Base-by-base conservation (phyloP, 2,329 filamentous ascomycete genomes). In the Clonostachys chloroleuca region DNA sequence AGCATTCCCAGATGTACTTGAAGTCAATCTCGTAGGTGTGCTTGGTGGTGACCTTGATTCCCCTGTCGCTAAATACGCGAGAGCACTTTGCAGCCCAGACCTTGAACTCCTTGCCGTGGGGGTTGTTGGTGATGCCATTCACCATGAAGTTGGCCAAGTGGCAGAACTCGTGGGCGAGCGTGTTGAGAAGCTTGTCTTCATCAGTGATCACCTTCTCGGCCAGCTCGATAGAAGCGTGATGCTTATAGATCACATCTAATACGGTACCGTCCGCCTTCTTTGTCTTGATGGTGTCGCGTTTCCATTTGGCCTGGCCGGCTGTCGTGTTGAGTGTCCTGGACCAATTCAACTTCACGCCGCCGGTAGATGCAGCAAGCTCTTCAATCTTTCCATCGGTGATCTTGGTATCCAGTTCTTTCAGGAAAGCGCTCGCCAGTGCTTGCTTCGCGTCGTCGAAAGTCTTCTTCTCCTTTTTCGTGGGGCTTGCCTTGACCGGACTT, bases 121-220 rank as follows among this genome's bases (percentile, higher is more conserved):
- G 89, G 51, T 88, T 85, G 47, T 83, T 84, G 40, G 81, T 84
- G 35, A 92, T 72, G 35, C 84, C 82, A 43, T 78, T 85, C 52
- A 97, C 73, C 83, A 97, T 95, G 65, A 92, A 96, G 58, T 91
- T 95, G 40, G 89, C 86, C 2, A 97, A 72, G 61, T 99, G 94
- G 64, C 94, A 97, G 70, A 94, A 97, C 59, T 99, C 94, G 63
- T 99, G 94, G 0, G 92, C 90, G n/a, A 97, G 70, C 0, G 94
- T 91, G 64, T 96, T 96, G 52, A 94, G 77, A 2, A 97, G 77
- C 4, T 89, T 82, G 49, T 86, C 67, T 54, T 88, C 81, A 58
- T 86, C 79, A 60, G 90, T 83, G 51, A 97, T 91, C 42, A 96
- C 85, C 63, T 95, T 95, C 47, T 89, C 83, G 0, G 92, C 89